These are phyloP conservation scores for Ophiosphaerella korrae DNA, from an alignment of 2,329 filamentous ascomycete genomes.

Conservation along the genomic window DNA sequence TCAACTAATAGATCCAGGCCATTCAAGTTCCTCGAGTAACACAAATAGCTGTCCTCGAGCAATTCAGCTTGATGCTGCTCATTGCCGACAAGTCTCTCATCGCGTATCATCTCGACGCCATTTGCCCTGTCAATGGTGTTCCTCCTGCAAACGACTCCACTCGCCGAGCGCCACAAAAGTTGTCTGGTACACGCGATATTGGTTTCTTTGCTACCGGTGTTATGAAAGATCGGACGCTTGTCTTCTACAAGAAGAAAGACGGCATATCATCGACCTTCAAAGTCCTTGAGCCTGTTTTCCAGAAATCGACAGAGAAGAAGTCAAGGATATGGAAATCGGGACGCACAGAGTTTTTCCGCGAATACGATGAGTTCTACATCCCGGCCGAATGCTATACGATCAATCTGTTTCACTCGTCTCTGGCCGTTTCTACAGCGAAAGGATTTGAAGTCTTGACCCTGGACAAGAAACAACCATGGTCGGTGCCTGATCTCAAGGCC, in stretches of 20 bases:
- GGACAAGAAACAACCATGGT: constrained; percentile 96
- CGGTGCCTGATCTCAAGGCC: constrained; percentile 82
- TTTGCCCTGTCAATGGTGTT: constrained; percentile 63
- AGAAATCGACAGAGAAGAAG: constrained; percentile 87
- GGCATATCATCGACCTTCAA: constrained; percentile 93
- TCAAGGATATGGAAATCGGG: constrained; percentile 72
- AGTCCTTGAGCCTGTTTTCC: constrained; percentile 92
- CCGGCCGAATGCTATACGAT: constrained; percentile 93
- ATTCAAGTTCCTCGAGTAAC: constrained; percentile 80
- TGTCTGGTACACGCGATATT: constrained; percentile 86
- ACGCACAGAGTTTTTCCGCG: constrained; percentile 91
- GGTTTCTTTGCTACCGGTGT: constrained; percentile 94
- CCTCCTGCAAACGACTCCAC: constrained; percentile 72
- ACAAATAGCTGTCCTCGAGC: constrained; percentile 92
- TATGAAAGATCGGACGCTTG: constrained; percentile 94
- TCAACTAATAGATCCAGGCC: constrained; percentile 60
- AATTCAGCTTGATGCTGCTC: constrained; percentile 90
- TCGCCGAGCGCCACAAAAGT: constrained; percentile 85
- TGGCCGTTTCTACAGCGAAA: constrained; percentile 87
- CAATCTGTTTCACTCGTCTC: constrained; percentile 93
- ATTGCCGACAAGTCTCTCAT: constrained; percentile 91
- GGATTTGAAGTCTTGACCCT: constrained; percentile 95
- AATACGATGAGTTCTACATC: constrained; percentile 99
- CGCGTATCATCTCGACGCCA: constrained; percentile 89
- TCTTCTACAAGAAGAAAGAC: constrained; percentile 98